phyloP scores from a whole-genome alignment of 306 rosid genomes.

The Castanea mollissima region DNA sequence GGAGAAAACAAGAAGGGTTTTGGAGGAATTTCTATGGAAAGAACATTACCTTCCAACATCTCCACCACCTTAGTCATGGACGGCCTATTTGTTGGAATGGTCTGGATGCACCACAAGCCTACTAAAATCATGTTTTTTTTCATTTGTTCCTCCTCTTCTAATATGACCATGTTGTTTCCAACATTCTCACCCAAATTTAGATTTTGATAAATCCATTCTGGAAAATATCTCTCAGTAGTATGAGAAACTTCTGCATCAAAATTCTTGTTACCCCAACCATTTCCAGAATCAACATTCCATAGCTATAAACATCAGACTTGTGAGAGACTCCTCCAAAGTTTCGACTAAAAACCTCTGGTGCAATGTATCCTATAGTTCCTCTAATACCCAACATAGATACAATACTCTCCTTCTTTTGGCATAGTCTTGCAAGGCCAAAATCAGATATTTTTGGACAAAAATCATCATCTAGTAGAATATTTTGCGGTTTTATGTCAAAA shows the following conservation, averaged over 20 bases:
- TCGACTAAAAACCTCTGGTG: slow-evolving; percentile 18
- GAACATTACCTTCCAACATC: too few relatives aligned
- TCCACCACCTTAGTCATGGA: too few relatives aligned
- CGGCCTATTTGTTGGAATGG: too few relatives aligned
- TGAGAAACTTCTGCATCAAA: neutral
- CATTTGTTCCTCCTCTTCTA: slow-evolving; percentile 25
- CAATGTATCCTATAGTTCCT: too few relatives aligned
- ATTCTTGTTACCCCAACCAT: slow-evolving; percentile 35
- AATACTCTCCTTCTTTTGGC: slow-evolving; percentile 29
- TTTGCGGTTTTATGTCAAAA: slow-evolving; percentile 20
- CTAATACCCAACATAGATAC: slow-evolving; percentile 4
- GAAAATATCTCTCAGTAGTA: slow-evolving; percentile 19
- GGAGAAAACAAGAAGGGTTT: slow-evolving; percentile 29
- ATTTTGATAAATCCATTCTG: slow-evolving; percentile 26
- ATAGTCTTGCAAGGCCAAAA: slow-evolving; percentile 38
- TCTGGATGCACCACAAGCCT: neutral
- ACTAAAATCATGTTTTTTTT: slow-evolving; percentile 25
- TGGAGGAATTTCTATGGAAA: slow-evolving; percentile 29
- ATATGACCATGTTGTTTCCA: too few relatives aligned
- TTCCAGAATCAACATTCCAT: slow-evolving; percentile 39
- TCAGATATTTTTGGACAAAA: slow-evolving; percentile 38
- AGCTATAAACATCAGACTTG: slow-evolving; percentile 39
- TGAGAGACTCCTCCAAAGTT: slow-evolving; percentile 26
- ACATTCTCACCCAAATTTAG: slow-evolving; percentile 5
- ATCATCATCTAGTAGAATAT: neutral